These are phyloP conservation scores for Fusarium virguliforme DNA, from an alignment of 2,329 filamentous ascomycete genomes.

Conservation along the genomic window DNA sequence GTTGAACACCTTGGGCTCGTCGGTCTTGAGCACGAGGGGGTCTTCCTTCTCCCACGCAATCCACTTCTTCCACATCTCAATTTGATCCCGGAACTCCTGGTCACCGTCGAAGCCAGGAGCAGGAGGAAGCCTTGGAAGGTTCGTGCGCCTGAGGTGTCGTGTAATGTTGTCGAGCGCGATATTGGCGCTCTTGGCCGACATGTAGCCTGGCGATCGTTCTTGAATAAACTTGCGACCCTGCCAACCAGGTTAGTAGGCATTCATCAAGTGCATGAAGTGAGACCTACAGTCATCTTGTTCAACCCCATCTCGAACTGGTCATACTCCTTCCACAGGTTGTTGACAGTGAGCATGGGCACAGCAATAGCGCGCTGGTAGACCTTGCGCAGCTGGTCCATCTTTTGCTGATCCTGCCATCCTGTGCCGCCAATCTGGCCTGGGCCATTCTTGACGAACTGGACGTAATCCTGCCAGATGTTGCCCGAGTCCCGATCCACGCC, in stretches of 20 bases:
- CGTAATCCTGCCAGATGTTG: constrained; percentile 93
- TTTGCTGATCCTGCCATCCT: constrained; percentile 97
- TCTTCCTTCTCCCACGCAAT: constrained; percentile 96
- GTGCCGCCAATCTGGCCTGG: constrained; percentile 89
- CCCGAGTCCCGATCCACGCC: constrained; percentile 94
- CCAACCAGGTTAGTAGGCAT: constrained; percentile 38
- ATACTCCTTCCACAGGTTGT: constrained; percentile 96
- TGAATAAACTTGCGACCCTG: constrained; percentile 95
- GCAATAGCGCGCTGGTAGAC: constrained; percentile 92
- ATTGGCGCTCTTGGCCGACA: constrained; percentile 94
- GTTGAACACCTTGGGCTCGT: constrained; percentile 83
- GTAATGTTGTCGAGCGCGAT: constrained; percentile 93
- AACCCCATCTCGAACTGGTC: constrained; percentile 95
- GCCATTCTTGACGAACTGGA: constrained; percentile 91
- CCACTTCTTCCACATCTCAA: constrained; percentile 94
- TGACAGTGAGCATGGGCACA: constrained; percentile 87
- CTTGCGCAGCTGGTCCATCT: constrained; percentile 94
- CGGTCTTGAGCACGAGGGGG: constrained; percentile 86
- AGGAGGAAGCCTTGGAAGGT: constrained; percentile 86
- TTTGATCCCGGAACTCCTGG: constrained; percentile 85
- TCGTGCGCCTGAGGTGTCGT: constrained; percentile 81
- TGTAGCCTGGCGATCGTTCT: constrained; percentile 92
- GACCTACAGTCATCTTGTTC: constrained; percentile 88
- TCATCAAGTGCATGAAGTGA: constrained; percentile 20
- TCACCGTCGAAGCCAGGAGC: constrained; percentile 89